Percentiles rank a stretch among this genome's conserved stretches.
phyloP scores from a whole-genome alignment of 2,329 filamentous ascomycete species.

The Penicillium sp. region DNA sequence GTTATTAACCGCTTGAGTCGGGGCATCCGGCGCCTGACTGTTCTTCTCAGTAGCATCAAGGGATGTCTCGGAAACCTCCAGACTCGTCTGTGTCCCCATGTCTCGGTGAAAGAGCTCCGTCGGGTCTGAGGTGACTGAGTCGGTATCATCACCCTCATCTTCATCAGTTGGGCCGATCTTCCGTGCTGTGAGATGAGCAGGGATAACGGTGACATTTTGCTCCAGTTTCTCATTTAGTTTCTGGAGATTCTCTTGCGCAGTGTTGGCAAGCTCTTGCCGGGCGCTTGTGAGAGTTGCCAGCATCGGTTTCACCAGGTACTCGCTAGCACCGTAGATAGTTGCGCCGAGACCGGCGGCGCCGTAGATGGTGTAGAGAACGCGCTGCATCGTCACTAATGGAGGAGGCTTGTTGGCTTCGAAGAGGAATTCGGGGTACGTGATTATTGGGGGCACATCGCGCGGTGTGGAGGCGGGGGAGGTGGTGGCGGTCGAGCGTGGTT shows the following conservation, averaged over 20 bases:
- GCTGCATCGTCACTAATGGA: constrained; percentile 63
- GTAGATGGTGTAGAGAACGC: constrained; percentile 62
- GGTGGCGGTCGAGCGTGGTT: constrained; percentile 18
- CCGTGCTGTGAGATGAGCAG: constrained; percentile 38
- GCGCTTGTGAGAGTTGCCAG: constrained; percentile 57
- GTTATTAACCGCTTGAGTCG: constrained; percentile 31
- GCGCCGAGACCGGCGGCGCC: constrained; percentile 59
- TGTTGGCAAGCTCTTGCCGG: constrained; percentile 61
- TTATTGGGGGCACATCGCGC: constrained; percentile 62
- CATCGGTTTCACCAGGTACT: constrained; percentile 65
- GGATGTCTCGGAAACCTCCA: constrained; percentile 31
- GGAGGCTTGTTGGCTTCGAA: constrained; percentile 62
- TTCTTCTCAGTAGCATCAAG: constrained; percentile 28
- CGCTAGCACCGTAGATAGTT: constrained; percentile 61
- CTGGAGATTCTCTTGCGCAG: constrained; percentile 56
- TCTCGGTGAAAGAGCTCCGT: constrained; percentile 68
- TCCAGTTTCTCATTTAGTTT: constrained; percentile 62
- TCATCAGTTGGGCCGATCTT: constrained; percentile 26
- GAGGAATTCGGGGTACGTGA: constrained; percentile 70
- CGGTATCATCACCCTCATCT: constrained; percentile 49
- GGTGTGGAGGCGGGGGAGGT: constrained; percentile 23
- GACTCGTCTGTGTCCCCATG: constrained; percentile 65
- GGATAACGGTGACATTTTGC: constrained; percentile 57
- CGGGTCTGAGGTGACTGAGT: constrained; percentile 60
- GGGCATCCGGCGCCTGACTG: constrained; percentile 19